These are phyloP conservation scores for Tylopilus sp. DNA, from an alignment of 1,284 basidiomycete species.

Conservation along the genomic window DNA sequence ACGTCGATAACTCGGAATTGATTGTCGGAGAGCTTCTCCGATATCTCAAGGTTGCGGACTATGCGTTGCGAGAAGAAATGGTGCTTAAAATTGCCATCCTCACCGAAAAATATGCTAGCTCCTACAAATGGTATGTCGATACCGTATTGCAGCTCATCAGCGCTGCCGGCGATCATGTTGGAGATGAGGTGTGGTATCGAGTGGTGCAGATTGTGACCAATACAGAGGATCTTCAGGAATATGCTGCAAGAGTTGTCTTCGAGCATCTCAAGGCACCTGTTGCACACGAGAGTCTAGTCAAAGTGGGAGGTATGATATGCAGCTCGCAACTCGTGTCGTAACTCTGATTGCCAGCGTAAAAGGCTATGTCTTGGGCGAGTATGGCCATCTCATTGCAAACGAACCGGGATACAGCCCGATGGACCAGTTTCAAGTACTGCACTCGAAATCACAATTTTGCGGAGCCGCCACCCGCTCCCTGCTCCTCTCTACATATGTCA, in stretches of 20 bases:
- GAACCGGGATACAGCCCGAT: slow-evolving; percentile 89
- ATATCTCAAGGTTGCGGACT: slow-evolving; percentile 93
- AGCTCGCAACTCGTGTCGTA: neutral
- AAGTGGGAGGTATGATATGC: slow-evolving; percentile 76
- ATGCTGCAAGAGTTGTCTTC: slow-evolving; percentile 93
- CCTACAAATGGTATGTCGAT: slow-evolving; percentile 95
- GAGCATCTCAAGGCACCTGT: slow-evolving; percentile 85
- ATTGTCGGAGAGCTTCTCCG: slow-evolving; percentile 94
- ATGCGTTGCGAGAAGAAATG: slow-evolving; percentile 96
- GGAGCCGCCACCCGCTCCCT: slow-evolving; percentile 89
- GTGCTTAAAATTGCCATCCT: slow-evolving; percentile 97
- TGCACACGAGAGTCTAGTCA: slow-evolving; percentile 97
- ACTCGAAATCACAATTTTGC: slow-evolving; percentile 95
- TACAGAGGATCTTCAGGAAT: slow-evolving; percentile 93
- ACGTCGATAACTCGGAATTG: slow-evolving; percentile 89
- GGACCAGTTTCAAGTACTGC: slow-evolving; percentile 93
- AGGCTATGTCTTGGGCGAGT: slow-evolving; percentile 97
- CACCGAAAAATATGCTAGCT: slow-evolving; percentile 95
- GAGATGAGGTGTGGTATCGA: slow-evolving; percentile 99
- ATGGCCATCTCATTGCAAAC: slow-evolving; percentile 95
- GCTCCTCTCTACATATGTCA: slow-evolving; percentile 95
- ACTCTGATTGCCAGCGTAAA: slow-evolving; percentile 13
- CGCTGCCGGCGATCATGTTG: slow-evolving; percentile 96
- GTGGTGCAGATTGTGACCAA: slow-evolving; percentile 98
- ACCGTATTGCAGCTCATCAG: slow-evolving; percentile 94